Evolutionary conservation across 2,329 filamentous ascomycete species (phyloP), one percentile per base, ranked within the genome.

Genomic region (Botrytis fragariae): DNA sequence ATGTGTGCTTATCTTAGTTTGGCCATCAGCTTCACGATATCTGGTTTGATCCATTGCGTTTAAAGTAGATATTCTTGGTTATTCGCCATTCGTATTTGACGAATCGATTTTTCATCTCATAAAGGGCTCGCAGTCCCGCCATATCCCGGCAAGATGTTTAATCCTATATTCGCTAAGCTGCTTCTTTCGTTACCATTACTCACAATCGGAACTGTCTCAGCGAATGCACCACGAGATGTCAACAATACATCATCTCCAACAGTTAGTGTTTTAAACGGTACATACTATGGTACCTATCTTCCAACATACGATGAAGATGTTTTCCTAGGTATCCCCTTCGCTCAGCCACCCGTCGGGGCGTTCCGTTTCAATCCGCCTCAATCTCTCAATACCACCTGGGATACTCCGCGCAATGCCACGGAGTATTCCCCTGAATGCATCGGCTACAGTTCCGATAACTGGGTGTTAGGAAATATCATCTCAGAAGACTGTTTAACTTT

Each of bases 391-490:
- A 62, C 48, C 12, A 71, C 73, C 0, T 77, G 71, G 71, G 37
- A 42, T n/a, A 73, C 25, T 4, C 59, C 45, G 1, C 60, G 51
- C 25, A 71, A 76, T 48, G 76, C 74, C 2, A 75, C 72, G 87
- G 75, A 72, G 60, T 74, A 62, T 25, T 51, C 70, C 1, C 64
- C 63, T n/a, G 70, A 72, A 16, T 74, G 73, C 14, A 62, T 68
- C 22, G 72, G 72, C 18, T 74, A 74, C 29, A 62, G 72, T 9
- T 51, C 59, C 29, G 61, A 72, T 42, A 25, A 51, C 14, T 72
- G 72, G 72, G 62, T 74, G 1, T 54, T 72, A 1, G 61, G 69
- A 48, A 74, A 74, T 42, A 32, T 48, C 10, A 32, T 67, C 9
- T 75, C 68, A 22, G 74, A 75, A 54, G 69, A 75, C 37, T 75